phyloP scores from a whole-genome alignment of 257 asterid species.

The Solanum rostratum region DNA sequence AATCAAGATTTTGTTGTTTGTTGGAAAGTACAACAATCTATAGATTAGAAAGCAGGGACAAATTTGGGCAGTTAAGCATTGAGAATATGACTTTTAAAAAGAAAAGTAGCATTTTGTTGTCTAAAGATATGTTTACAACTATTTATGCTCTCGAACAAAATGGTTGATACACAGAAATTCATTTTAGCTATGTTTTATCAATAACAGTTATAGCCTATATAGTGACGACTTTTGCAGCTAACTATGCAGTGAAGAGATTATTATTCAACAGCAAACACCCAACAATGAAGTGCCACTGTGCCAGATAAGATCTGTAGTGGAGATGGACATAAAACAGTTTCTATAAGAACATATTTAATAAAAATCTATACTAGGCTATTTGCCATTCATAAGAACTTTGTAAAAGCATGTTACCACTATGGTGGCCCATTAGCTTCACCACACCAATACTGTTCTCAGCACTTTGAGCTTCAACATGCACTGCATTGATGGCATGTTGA shows the following conservation, averaged over 20 bases:
- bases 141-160: not conserved
- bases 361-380: not conserved
- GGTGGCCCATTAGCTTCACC: conserved; percentile 90
- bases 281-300: not conserved
- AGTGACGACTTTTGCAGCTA: not conserved
- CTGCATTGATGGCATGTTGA: conserved; percentile 72
- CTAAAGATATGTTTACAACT: not conserved
- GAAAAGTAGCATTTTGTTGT: not conserved
- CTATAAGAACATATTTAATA: not conserved
- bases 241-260: not conserved
- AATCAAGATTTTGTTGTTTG: not conserved
- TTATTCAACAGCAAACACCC: not conserved
- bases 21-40: not conserved
- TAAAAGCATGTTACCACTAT: conserved; percentile 49
- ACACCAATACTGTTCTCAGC: conserved; percentile 75
- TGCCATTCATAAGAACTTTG: not conserved
- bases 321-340: not conserved
- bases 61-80: not conserved
- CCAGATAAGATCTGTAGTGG: not conserved
- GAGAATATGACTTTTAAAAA: not conserved
- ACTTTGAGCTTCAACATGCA: conserved; percentile 84
- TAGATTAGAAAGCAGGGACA: not conserved
- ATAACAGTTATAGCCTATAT: not conserved
- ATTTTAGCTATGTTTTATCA: not conserved
- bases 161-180: not conserved